These are phyloP conservation scores for Phytopythium kandeliae DNA, from an alignment of 352 stramenopile species.

Conservation along the genomic window DNA sequence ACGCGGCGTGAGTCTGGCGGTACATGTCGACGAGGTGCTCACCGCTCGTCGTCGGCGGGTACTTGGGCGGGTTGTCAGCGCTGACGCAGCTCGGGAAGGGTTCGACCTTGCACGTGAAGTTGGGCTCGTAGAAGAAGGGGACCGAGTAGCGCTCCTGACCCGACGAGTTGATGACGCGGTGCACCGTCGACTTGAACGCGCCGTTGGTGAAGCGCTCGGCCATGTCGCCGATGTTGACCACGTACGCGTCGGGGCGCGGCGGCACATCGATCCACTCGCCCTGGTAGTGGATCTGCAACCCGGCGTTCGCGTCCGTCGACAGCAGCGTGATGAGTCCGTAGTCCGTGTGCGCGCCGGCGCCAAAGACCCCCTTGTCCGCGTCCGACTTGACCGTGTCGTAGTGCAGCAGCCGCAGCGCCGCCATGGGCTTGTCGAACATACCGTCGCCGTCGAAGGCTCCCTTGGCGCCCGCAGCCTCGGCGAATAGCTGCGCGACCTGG, in stretches of 20 bases:
- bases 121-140: conserved; percentile 77
- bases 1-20: conserved; percentile 57
- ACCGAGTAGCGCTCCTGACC: conserved; percentile 67
- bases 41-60: conserved; percentile 62
- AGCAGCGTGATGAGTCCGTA: conserved; percentile 68
- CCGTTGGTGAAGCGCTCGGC: conserved; percentile 73
- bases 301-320: conserved; percentile 49
- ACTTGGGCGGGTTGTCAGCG: conserved; percentile 38
- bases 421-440: conserved; percentile 78
- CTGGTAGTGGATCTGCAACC: conserved; percentile 54
- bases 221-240: conserved; percentile 77
- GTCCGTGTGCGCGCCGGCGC: conserved; percentile 70
- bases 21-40: conserved; percentile 76
- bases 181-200: conserved; percentile 51
- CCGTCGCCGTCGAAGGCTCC: conserved; percentile 40
- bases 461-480: conserved; percentile 38
- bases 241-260: conserved; percentile 42
- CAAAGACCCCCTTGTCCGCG: conserved; percentile 52
- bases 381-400: conserved; percentile 69
- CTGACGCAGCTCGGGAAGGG: conserved; percentile 58
- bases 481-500: conserved; percentile 48
- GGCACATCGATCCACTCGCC: conserved; percentile 57
- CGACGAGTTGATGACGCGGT: conserved; percentile 56
- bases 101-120: conserved; percentile 59
- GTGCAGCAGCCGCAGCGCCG: conserved; percentile 68